Percentiles rank a stretch among this genome's conserved stretches.
phyloP scores from a whole-genome alignment of 2,329 filamentous ascomycete species.

The Drechmeria coniospora region DNA sequence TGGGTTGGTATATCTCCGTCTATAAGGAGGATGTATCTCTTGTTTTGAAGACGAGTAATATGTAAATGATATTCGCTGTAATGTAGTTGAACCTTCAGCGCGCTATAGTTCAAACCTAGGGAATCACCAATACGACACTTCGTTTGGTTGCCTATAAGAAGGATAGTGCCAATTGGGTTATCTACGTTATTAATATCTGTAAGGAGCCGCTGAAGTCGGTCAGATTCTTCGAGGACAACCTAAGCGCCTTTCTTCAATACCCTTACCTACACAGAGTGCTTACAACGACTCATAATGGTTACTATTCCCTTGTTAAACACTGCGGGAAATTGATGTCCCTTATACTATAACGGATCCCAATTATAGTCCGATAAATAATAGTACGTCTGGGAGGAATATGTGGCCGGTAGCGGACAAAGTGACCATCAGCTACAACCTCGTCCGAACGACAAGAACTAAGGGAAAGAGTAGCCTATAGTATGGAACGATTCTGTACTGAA shows the following conservation, averaged over 20 bases:
- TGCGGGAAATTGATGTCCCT: neutral
- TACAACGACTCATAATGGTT: constrained; percentile 2
- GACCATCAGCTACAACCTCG: no score
- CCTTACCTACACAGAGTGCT: constrained; percentile 2
- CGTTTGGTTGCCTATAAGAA: constrained; percentile 2
- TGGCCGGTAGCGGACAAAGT: no score
- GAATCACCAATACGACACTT: neutral
- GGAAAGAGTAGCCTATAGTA: no score
- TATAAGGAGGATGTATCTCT: constrained; percentile 1
- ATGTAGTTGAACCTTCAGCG: neutral
- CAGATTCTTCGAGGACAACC: constrained; percentile 2
- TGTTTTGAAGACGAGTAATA: neutral
- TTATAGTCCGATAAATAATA: no score
- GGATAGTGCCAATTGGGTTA: neutral
- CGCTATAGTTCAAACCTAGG: neutral
- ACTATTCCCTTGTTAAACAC: neutral
- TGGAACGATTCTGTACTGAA: no score
- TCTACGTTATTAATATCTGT: constrained; percentile 1
- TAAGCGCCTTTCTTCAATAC: constrained; percentile 1
- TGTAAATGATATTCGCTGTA: constrained; percentile 2
- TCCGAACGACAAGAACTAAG: no score
- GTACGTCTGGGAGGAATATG: no score
- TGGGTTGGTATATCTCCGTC: constrained; percentile 3
- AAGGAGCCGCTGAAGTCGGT: constrained; percentile 2
- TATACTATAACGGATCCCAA: neutral